phyloP scores from a whole-genome alignment of 192 early-diverging fungal species.

The Phycomyces nitens region DNA sequence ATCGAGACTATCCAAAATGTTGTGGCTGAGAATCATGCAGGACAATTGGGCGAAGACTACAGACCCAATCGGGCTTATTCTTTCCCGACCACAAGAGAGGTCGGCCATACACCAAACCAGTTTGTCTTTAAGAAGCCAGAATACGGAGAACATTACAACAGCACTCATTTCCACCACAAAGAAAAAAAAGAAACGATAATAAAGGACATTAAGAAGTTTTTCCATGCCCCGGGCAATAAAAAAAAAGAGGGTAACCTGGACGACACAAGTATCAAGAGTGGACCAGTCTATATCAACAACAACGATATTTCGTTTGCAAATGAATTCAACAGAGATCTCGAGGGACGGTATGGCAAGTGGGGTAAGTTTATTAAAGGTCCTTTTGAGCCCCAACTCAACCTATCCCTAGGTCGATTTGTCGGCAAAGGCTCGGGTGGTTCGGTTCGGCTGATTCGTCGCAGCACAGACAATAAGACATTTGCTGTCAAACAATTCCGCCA shows the following conservation, averaged over 20 bases:
- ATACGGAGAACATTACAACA: constrained; percentile 35
- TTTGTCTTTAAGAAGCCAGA: constrained; percentile 39
- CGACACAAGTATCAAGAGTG: background rate
- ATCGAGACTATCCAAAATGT: too few relatives aligned
- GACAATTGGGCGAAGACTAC: too few relatives aligned
- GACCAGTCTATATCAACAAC: background rate
- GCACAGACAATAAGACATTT: constrained; percentile 59
- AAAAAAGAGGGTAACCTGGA: constrained; percentile 11
- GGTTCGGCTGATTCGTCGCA: constrained; percentile 61
- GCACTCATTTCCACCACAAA: constrained; percentile 41
- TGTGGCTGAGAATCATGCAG: too few relatives aligned
- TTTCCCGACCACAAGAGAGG: too few relatives aligned
- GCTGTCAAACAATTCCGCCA: constrained; percentile 83
- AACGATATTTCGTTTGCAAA: constrained; percentile 32
- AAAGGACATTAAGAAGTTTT: constrained; percentile 50
- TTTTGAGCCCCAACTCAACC: too few relatives aligned
- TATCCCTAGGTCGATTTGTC: constrained; percentile 34
- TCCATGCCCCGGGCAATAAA: constrained; percentile 21
- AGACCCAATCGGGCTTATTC: too few relatives aligned
- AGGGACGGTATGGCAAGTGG: constrained; percentile 34
- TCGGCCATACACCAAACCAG: constrained; percentile 7
- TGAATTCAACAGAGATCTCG: constrained; percentile 35
- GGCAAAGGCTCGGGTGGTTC: constrained; percentile 73
- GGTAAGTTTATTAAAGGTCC: constrained; percentile 28
- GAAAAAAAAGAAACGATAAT: constrained; percentile 36